Conservation (phyloP, 306 rosid species). For the Mucuna pruriens region DNA sequence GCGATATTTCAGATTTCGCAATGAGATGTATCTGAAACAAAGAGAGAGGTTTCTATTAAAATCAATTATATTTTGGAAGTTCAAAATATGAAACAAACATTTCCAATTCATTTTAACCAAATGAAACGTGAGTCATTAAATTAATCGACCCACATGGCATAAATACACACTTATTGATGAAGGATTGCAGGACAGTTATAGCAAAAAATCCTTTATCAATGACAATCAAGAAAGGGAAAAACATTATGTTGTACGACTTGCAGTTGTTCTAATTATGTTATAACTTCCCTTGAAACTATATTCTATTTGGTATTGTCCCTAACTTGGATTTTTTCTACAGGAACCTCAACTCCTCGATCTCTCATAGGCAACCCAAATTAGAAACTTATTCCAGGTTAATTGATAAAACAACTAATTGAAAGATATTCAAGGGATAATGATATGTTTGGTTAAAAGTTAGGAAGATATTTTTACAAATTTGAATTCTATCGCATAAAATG, state of each 20-base stretch:
- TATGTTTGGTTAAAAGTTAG: no score
- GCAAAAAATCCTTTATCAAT: neutral
- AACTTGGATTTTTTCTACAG: no score
- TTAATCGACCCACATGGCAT: neutral
- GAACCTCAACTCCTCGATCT: no score
- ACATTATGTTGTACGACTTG: neutral
- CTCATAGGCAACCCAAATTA: no score
- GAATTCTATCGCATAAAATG: no score
- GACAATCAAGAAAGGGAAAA: neutral
- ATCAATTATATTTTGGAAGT: neutral
- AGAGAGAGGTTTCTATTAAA: neutral
- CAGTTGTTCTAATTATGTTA: neutral
- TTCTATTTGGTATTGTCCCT: no score
- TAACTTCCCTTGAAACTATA: no score
- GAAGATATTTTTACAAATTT: no score
- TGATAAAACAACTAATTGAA: no score
- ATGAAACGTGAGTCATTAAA: neutral
- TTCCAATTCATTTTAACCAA: neutral
- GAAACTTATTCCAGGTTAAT: no score
- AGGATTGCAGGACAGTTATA: neutral
- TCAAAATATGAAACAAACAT: neutral
- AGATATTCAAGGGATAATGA: no score
- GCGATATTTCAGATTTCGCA: neutral
- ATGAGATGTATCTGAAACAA: neutral
- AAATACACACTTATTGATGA: neutral